Percentiles rank a stretch among this genome's conserved stretches.
Evolutionary conservation across 805 yeast genomes (phyloP).

Genomic region (Candida boleticola): DNA sequence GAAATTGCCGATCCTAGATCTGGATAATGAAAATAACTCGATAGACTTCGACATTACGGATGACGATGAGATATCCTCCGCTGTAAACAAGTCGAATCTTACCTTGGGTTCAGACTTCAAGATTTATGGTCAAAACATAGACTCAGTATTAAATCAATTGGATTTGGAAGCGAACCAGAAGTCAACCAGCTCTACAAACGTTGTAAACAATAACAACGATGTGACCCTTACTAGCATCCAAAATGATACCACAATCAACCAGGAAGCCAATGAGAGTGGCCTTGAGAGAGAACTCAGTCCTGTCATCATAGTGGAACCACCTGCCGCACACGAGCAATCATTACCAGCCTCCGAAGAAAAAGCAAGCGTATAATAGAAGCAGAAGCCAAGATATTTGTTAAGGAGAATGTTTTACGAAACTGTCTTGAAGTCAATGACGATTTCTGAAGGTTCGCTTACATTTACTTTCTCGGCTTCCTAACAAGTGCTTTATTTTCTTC

Average conservation of each 20-base stretch:
- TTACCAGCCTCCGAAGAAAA: too few species aligned
- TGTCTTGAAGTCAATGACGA: too few species aligned
- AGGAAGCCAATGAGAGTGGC: constrained; percentile 13
- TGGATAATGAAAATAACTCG: constrained; percentile 41
- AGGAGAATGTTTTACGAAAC: too few species aligned
- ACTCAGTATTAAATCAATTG: constrained; percentile 1
- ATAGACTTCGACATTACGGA: constrained; percentile 33
- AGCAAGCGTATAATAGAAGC: not conserved
- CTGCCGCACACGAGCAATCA: not conserved
- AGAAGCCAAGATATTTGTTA: too few species aligned
- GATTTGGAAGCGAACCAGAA: not conserved
- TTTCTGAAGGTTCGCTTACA: not conserved
- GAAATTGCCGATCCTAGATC: constrained; percentile 45
- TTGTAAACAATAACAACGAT: not conserved
- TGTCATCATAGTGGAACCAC: constrained; percentile 1
- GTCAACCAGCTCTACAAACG: not conserved
- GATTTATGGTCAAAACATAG: constrained; percentile 2
- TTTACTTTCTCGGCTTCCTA: too few species aligned
- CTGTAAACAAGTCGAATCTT: constrained; percentile 4
- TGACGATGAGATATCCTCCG: constrained; percentile 14
- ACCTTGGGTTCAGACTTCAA: constrained; percentile 1
- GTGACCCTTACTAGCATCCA: not conserved
- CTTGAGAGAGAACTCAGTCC: constrained; percentile 10
- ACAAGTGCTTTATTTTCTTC: not conserved
- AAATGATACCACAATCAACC: not conserved